phyloP scores from a whole-genome alignment of 2,329 filamentous ascomycete genomes.

The Domatiomyces catenatus region DNA sequence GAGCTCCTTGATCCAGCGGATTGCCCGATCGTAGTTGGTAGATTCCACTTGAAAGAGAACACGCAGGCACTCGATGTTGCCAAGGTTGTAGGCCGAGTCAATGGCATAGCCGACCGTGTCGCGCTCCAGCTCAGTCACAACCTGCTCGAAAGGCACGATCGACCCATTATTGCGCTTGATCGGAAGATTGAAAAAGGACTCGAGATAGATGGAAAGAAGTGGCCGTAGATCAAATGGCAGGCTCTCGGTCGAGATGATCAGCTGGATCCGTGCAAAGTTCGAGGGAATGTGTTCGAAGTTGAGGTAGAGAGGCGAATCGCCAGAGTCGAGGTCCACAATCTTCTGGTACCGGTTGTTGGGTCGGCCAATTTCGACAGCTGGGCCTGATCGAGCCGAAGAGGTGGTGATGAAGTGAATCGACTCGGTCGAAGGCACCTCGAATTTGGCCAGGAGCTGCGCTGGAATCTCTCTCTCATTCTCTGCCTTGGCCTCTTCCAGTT shows the following conservation, averaged over 20 bases:
- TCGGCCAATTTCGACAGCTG: constrained; percentile 55
- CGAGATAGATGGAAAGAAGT: constrained; percentile 65
- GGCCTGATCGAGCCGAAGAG: constrained; percentile 65
- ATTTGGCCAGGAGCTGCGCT: constrained; percentile 60
- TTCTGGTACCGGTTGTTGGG: constrained; percentile 57
- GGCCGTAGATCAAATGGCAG: constrained; percentile 74
- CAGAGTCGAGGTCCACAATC: constrained; percentile 51
- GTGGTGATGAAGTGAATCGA: constrained; percentile 93
- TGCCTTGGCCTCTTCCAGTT: constrained; percentile 66
- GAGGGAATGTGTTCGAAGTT: constrained; percentile 91
- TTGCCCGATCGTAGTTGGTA: constrained; percentile 67
- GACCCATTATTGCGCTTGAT: constrained; percentile 62
- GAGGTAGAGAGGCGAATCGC: constrained; percentile 65
- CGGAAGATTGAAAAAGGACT: constrained; percentile 90
- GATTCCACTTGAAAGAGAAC: constrained; percentile 76
- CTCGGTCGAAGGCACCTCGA: constrained; percentile 68
- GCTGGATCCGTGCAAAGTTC: constrained; percentile 73
- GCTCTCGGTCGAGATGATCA: constrained; percentile 63
- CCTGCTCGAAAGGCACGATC: constrained; percentile 72
- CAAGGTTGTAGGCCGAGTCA: constrained; percentile 50
- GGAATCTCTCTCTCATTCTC: constrained; percentile 85
- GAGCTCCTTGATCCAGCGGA: constrained; percentile 71
- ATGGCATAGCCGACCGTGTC: constrained; percentile 78
- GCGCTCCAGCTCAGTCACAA: constrained; percentile 77
- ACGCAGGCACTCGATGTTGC: constrained; percentile 66